Evolutionary conservation across 805 yeast species (phyloP).

Genomic region (Henningerozyma blattae): DNA sequence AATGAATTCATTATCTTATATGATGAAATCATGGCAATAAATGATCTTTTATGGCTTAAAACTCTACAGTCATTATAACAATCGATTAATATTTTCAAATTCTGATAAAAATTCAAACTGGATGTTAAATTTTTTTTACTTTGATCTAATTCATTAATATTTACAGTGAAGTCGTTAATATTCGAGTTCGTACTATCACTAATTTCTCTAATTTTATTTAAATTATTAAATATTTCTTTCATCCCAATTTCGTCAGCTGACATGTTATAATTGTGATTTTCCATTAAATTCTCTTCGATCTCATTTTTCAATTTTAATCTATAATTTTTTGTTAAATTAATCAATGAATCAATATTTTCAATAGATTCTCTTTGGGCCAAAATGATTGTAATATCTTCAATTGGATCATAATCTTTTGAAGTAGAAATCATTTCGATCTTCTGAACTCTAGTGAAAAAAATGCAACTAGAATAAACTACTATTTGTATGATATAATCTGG

Average conservation of each 20-base stretch:
- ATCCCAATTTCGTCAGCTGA: background rate
- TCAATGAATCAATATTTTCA: constrained; percentile 37
- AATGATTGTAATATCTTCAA: constrained; percentile 37
- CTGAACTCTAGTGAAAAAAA: too few species aligned
- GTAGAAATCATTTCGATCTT: constrained; percentile 16
- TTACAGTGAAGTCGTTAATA: constrained; percentile 60
- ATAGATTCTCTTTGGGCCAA: constrained; percentile 41
- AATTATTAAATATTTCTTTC: constrained; percentile 31
- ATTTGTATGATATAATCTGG: too few species aligned
- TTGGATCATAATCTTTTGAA: constrained; percentile 38
- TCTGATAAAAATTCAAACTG: constrained; percentile 75
- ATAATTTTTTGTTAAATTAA: constrained; percentile 38
- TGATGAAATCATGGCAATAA: constrained; percentile 17
- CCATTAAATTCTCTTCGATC: constrained; percentile 10
- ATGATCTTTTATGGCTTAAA: constrained; percentile 7
- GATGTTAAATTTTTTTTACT: constrained; percentile 75
- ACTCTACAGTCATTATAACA: constrained; percentile 15
- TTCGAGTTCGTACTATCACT: constrained; percentile 58
- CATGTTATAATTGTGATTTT: background rate
- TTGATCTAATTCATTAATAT: constrained; percentile 66
- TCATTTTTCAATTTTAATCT: constrained; percentile 33
- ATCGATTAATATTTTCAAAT: constrained; percentile 74
- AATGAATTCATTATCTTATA: constrained; percentile 23
- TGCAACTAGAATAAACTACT: too few species aligned
- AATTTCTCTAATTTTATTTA: constrained; percentile 65